These are phyloP conservation scores for Astrothelium subdiscretum DNA, from an alignment of 495 filamentous ascomycete species.

Conservation along the genomic window DNA sequence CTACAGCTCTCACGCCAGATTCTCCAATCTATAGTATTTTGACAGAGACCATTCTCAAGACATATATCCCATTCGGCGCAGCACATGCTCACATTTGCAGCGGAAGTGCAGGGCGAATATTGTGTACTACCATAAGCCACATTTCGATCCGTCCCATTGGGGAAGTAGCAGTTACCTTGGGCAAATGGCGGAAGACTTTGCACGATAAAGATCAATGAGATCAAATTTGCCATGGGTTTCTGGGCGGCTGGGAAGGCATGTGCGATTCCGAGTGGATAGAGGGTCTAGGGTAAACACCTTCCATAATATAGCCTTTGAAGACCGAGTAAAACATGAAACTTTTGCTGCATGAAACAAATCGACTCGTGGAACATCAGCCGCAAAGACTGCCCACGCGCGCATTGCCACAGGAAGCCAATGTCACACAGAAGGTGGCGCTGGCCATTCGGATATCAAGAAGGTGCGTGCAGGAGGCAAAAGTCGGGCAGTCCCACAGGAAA, in stretches of 20 bases:
- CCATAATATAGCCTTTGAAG: not conserved
- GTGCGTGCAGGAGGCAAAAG: too few species aligned
- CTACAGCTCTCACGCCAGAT: slow-evolving; percentile 1
- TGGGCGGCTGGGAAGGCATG: not conserved
- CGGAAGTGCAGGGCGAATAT: not conserved
- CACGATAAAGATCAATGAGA: not conserved
- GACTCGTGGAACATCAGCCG: not conserved
- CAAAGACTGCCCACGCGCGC: not conserved
- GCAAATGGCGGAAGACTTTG: not conserved
- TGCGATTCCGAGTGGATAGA: not conserved
- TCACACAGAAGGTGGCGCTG: not conserved
- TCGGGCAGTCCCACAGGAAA: too few species aligned
- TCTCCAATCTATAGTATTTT: not conserved
- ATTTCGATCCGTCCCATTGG: not conserved
- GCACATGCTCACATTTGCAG: not conserved
- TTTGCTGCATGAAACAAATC: not conserved
- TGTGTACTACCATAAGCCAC: not conserved
- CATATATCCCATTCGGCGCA: not conserved
- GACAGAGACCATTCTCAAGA: not conserved
- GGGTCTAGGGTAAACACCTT: not conserved
- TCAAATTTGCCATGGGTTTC: not conserved
- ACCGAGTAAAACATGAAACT: not conserved
- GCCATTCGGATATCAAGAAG: too few species aligned
- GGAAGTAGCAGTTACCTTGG: not conserved
- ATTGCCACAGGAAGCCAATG: not conserved